Conservation (phyloP, 768 basidiomycete genomes). For the Sarcomyxa edulis region DNA sequence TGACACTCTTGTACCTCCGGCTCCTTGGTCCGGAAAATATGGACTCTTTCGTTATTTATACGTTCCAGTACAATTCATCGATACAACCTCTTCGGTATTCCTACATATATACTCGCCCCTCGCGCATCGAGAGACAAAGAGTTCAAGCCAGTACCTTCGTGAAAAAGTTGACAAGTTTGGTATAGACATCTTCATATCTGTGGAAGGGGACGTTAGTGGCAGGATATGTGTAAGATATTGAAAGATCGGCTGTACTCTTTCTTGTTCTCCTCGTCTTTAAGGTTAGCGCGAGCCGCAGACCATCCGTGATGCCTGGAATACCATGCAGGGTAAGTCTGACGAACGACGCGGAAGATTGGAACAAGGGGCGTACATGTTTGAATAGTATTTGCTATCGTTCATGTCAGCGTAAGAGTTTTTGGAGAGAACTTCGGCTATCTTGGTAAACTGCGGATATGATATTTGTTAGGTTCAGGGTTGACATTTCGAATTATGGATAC, state of each 20-base stretch:
- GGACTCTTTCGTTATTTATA: too few species aligned
- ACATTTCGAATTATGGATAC: too few species aligned
- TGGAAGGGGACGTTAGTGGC: not conserved
- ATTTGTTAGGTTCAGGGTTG: not conserved
- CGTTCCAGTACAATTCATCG: too few species aligned
- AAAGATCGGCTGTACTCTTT: conserved; percentile 34
- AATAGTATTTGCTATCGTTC: conserved; percentile 45
- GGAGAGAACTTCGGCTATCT: conserved; percentile 40
- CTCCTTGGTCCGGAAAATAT: too few species aligned
- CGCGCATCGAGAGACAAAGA: too few species aligned
- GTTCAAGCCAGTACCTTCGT: conserved; percentile 21
- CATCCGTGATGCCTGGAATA: conserved; percentile 54
- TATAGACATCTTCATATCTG: conserved; percentile 53
- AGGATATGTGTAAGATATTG: not conserved
- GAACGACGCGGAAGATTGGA: too few species aligned
- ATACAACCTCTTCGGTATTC: too few species aligned
- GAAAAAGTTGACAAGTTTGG: conserved; percentile 45
- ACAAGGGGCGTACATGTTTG: conserved; percentile 33
- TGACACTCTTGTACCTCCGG: too few species aligned
- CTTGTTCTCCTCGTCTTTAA: conserved; percentile 51
- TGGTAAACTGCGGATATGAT: conserved; percentile 31
- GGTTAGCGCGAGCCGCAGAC: conserved; percentile 57
- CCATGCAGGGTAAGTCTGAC: conserved; percentile 3
- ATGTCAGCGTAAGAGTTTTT: conserved; percentile 46
- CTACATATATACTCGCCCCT: too few species aligned